phyloP scores from a whole-genome alignment of 371 early-diverging fungal genomes.

The Actinomucor elegans region DNA sequence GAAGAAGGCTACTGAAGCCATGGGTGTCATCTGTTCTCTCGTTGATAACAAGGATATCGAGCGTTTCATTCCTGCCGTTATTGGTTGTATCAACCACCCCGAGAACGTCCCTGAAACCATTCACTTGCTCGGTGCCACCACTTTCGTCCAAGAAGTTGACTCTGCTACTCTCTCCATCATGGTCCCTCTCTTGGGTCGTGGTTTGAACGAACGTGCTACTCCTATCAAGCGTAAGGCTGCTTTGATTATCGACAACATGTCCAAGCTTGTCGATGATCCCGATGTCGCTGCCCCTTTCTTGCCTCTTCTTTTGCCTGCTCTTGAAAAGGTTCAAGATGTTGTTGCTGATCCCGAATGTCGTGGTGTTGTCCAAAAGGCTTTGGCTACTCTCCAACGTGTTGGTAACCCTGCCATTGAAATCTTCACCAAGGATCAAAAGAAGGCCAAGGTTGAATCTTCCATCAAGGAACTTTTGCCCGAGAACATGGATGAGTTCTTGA shows the following conservation, averaged over 20 bases:
- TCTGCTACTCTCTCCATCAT: slow-evolving; percentile 81
- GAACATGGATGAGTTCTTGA: slow-evolving; percentile 23
- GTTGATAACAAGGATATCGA: slow-evolving; percentile 69
- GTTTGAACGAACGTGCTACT: slow-evolving; percentile 65
- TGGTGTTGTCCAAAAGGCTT: slow-evolving; percentile 57
- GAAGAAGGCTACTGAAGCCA: slow-evolving; percentile 51
- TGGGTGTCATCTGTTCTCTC: slow-evolving; percentile 53
- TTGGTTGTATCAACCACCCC: slow-evolving; percentile 64
- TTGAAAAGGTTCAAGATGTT: slow-evolving; percentile 75
- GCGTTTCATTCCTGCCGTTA: slow-evolving; percentile 63
- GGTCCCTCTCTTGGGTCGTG: slow-evolving; percentile 78
- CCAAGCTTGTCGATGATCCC: slow-evolving; percentile 81
- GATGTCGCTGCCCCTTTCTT: slow-evolving; percentile 80
- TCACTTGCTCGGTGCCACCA: slow-evolving; percentile 68
- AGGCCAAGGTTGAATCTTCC: slow-evolving; percentile 40
- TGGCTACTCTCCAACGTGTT: slow-evolving; percentile 44
- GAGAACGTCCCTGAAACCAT: slow-evolving; percentile 69
- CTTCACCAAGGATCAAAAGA: slow-evolving; percentile 45
- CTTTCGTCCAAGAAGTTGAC: slow-evolving; percentile 80
- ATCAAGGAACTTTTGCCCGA: slow-evolving; percentile 41
- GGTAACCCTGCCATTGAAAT: slow-evolving; percentile 32
- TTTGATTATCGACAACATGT: slow-evolving; percentile 85
- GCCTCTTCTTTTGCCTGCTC: slow-evolving; percentile 77
- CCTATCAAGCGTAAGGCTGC: slow-evolving; percentile 78
- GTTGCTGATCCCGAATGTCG: slow-evolving; percentile 82